A percentile compares a stretch with the other conserved stretches of the same genome.
These are phyloP conservation scores for Dryas alaskensis DNA, from an alignment of 306 rosid species.

Conservation along the genomic window DNA sequence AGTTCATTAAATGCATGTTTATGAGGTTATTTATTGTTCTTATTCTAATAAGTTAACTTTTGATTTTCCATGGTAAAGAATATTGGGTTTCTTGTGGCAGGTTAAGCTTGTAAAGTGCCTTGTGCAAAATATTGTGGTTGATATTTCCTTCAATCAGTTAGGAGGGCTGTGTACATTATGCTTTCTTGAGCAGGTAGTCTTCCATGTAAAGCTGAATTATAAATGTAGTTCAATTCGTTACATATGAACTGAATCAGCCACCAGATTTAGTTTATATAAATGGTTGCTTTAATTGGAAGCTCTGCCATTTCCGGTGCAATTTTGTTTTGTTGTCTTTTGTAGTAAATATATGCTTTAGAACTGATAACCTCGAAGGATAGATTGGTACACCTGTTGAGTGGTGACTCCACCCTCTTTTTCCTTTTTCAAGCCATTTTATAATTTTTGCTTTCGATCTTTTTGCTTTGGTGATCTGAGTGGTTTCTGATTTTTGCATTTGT, in stretches of 20 bases:
- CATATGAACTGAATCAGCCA: not conserved
- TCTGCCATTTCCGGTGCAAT: not conserved
- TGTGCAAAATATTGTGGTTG: conserved; percentile 88
- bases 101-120: conserved; percentile 93
- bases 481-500: not conserved
- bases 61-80: conserved; percentile 5
- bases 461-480: not conserved
- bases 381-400: not conserved
- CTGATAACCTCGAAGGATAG: not conserved
- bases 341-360: not conserved
- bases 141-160: conserved; percentile 92
- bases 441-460: not conserved
- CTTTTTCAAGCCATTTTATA: not conserved
- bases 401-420: not conserved
- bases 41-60: not conserved
- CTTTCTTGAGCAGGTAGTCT: conserved; percentile 86
- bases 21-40: not conserved
- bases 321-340: not conserved
- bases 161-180: conserved; percentile 94
- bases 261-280: conserved; percentile 1
- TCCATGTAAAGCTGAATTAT: conserved; percentile 2
- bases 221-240: not conserved
- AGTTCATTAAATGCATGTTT: not conserved
- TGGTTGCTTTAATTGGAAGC: not conserved
- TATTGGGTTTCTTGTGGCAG: conserved; percentile 44